Evolutionary conservation across 805 yeast species (phyloP).

Genomic region (Hemisphaericaspora nanyangensis): DNA sequence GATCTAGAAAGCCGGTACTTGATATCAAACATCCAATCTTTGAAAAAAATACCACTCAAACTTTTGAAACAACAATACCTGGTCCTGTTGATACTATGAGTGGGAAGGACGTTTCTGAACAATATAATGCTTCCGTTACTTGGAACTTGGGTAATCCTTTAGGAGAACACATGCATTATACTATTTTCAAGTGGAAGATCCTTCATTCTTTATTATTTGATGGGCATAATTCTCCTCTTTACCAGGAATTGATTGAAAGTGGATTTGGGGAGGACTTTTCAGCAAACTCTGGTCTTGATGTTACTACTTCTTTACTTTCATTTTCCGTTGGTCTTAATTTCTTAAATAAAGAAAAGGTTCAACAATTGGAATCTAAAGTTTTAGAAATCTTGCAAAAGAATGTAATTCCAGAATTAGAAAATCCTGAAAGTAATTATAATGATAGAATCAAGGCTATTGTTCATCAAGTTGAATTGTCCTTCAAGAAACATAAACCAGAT

Average conservation of each 20-base stretch:
- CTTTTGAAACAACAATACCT: slow-evolving; percentile 29
- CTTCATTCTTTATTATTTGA: slow-evolving; percentile 71
- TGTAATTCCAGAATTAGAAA: slow-evolving; percentile 29
- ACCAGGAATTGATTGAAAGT: slow-evolving; percentile 80
- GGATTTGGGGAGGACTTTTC: slow-evolving; percentile 84
- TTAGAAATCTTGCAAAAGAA: slow-evolving; percentile 41
- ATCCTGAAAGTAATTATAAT: slow-evolving; percentile 20
- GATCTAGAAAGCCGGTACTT: slow-evolving; percentile 36
- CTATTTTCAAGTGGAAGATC: slow-evolving; percentile 67
- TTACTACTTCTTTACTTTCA: slow-evolving; percentile 69
- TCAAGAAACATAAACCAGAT: slow-evolving; percentile 84
- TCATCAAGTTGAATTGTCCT: slow-evolving; percentile 79
- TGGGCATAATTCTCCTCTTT: slow-evolving; percentile 90
- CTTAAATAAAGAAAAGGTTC: slow-evolving; percentile 42
- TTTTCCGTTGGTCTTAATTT: slow-evolving; percentile 89
- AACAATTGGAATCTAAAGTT: slow-evolving; percentile 49
- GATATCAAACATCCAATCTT: slow-evolving; percentile 46
- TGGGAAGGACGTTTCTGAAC: slow-evolving; percentile 61
- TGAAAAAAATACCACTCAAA: slow-evolving; percentile 10
- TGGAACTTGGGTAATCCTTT: slow-evolving; percentile 81
- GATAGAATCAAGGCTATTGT: slow-evolving; percentile 74
- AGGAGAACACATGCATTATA: slow-evolving; percentile 49
- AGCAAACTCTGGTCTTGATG: slow-evolving; percentile 83
- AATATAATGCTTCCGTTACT: slow-evolving; percentile 76
- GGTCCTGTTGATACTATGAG: slow-evolving; percentile 74